Base-by-base conservation (phyloP, 106 monocot species). In the Posidonia australis region DNA sequence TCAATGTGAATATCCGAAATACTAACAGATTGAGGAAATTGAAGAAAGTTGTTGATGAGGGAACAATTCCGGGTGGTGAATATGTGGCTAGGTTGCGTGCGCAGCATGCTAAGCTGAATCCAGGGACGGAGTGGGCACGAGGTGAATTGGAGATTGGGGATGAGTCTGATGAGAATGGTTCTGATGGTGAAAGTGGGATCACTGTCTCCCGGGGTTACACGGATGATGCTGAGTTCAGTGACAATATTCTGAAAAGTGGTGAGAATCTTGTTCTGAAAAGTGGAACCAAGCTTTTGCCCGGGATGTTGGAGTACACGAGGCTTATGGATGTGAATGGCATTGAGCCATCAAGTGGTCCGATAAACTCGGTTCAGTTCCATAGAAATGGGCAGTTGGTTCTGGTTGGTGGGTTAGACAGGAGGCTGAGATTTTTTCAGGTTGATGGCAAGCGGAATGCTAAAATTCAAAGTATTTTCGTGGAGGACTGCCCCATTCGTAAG, bases 341-440 rank as follows among this genome's bases (percentile, higher is more conserved):
- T 65, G 89, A 89, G 24, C 79, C 78, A 7, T 89, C 89, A 4
- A 85, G 65, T 27, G 84, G 74, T 4, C 74, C 83, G 1, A 75
- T 93, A 18, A 86, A 86, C 48, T 86, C 93, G 9, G 83, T 89
- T 60, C 79, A 89, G 63, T 94, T 94, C 44, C 93, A 94, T 67
- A 64, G 77, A 47, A 94, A 94, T 44, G 89, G 86, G 18, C 89
- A 94, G 54, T 73, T 89, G 46, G 60, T 89, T 11, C 66, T 94
- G 16, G 69, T 79, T 32, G 89, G 85, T n/a, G 85, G 58, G 7
- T 56, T 78, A 32, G 86, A 89, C 60, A 70, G 62, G 62, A 54
- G 74, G 44, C 28, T 96, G 72, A 84, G 82, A 27, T 84, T 96
- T 63, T 96, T 90, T 51, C 90, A 96, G 47, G 70, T 96, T 19